phyloP scores from a whole-genome alignment of 768 basidiomycete species.

The Suillus sp. region DNA sequence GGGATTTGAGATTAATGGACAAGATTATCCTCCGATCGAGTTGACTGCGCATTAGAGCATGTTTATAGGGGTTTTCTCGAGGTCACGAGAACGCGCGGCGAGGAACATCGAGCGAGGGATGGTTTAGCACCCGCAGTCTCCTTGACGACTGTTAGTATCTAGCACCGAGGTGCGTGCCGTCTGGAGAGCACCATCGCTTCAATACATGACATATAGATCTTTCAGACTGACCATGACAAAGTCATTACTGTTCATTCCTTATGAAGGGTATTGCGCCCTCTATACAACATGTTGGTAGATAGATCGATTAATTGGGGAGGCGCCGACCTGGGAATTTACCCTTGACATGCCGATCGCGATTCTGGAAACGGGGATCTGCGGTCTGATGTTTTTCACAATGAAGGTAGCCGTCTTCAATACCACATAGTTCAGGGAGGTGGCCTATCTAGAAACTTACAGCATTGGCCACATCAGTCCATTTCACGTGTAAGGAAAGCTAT shows the following conservation, averaged over 20 bases:
- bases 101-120: neutral
- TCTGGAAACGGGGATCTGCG: constrained; percentile 13
- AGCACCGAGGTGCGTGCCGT: too few species aligned
- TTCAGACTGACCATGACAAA: neutral
- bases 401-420: constrained; percentile 1
- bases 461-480: constrained; percentile 1
- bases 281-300: neutral
- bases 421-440: constrained; percentile 4
- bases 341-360: constrained; percentile 11
- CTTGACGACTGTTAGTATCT: neutral
- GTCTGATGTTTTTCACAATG: neutral
- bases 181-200: neutral
- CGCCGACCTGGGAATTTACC: constrained; percentile 6
- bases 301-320: constrained; percentile 8
- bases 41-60: neutral
- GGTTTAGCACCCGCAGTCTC: neutral
- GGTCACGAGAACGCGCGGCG: neutral
- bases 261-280: neutral
- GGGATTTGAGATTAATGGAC: neutral
- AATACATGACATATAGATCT: neutral
- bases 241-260: neutral
- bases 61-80: neutral
- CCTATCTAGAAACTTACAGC: constrained; percentile 3
- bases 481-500: constrained; percentile 5
- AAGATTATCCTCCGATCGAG: neutral